Base-by-base conservation (phyloP, 176 grass and related monocot genomes). In the bread wheat (Triticum aestivum) region DNA sequence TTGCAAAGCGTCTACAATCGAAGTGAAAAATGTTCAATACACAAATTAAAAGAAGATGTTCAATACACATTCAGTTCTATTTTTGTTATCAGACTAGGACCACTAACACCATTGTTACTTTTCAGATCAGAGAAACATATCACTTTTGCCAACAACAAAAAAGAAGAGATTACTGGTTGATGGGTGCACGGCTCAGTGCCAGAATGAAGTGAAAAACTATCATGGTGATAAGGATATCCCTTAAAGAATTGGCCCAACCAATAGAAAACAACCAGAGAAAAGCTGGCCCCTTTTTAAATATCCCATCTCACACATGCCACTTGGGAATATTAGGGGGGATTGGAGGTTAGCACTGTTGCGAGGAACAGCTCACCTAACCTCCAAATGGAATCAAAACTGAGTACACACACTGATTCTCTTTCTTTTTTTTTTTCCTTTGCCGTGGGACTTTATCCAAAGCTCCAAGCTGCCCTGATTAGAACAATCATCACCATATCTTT, bases 1-100 rank as follows among this genome's bases (percentile, higher is more conserved):
- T 99, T 99, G 90, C 97, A 99, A 10, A 99, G 91, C 2, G 94
- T 85, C 97, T 99, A 77, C 14, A 65, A 85, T 82, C n/a, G 34
- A 8, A 24, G 1, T 5, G 1, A 75, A 61, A 79, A 76, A 5
- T 35, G 45, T n/a, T 79, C 73, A 77, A 6, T n/a, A 26, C 2
- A 21, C n/a, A 32, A 10, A 11, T 62, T 4, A 4, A 4, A n/a
- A 9, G 68, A 61, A 79, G 62, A 5, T 35, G 35, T n/a, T 79
- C 73, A 77, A 6, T n/a, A 26, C 2, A 27, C 29, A 32, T 62
- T 39, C 38, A 64, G 12, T n/a, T 17, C 11, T 11, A 24, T 8
- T 11, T 34, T 8, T 34, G 15, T 54, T 38, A 6, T 71, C 30
- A 6, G 49, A 70, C 21, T 30, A 64, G 9, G 51, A 79, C 10